These are phyloP conservation scores for Globisporangium perplexum DNA, from an alignment of 352 stramenopile genomes.

Conservation along the genomic window DNA sequence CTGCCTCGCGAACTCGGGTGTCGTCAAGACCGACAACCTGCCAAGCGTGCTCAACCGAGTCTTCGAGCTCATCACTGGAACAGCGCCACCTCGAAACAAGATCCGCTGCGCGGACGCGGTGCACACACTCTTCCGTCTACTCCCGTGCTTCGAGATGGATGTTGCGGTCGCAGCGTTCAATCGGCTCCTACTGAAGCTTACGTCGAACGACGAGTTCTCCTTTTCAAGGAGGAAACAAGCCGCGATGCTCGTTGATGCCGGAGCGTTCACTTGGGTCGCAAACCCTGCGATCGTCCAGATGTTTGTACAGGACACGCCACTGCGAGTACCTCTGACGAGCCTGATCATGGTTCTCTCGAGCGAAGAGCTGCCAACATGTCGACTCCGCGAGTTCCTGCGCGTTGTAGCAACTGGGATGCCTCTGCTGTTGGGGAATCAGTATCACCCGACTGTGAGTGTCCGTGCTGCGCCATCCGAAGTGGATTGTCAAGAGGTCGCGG, in stretches of 20 bases:
- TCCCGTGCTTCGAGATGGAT: constrained; percentile 27
- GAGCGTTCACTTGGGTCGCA: constrained; percentile 51
- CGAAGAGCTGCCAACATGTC: constrained; percentile 42
- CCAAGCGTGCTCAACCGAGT: constrained; percentile 37
- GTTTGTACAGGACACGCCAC: constrained; percentile 24
- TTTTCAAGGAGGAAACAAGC: constrained; percentile 50
- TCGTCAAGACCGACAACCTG: constrained; percentile 31
- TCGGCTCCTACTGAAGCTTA: constrained; percentile 40
- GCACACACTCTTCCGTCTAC: constrained; percentile 39
- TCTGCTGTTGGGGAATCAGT: constrained; percentile 23
- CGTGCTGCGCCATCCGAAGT: neutral
- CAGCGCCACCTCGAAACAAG: constrained; percentile 26
- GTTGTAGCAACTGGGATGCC: constrained; percentile 55
- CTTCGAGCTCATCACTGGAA: constrained; percentile 53
- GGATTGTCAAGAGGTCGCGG: constrained; percentile 9
- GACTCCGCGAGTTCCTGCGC: constrained; percentile 45
- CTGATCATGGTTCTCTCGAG: constrained; percentile 39
- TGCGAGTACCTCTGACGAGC: constrained; percentile 26
- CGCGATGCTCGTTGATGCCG: constrained; percentile 37
- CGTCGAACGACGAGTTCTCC: constrained; percentile 29
- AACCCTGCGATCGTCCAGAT: constrained; percentile 29
- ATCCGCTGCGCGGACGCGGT: constrained; percentile 57
- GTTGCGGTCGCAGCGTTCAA: constrained; percentile 25
- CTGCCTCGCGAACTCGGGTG: constrained; percentile 47
- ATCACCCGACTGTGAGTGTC: constrained; percentile 4